phyloP scores from a whole-genome alignment of 2,329 filamentous ascomycete species.

The Diplodia sapinea region DNA sequence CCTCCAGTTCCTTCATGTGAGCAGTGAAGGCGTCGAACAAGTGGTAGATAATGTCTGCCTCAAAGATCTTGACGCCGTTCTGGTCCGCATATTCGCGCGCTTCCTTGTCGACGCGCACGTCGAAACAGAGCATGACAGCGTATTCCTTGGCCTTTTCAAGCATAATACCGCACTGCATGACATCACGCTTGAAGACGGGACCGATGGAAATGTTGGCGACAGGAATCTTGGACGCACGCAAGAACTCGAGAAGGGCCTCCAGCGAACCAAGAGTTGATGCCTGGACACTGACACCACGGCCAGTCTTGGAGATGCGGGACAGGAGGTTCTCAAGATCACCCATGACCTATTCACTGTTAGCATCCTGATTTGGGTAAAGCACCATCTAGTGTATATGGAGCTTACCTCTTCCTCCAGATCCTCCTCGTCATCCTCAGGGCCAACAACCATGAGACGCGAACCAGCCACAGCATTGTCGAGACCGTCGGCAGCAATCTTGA shows the following conservation, averaged over 20 bases:
- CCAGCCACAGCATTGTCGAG: conserved; percentile 96
- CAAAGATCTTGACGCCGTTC: conserved; percentile 96
- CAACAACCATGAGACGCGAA: conserved; percentile 91
- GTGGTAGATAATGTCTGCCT: conserved; percentile 98
- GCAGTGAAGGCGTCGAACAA: conserved; percentile 95
- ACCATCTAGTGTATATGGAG: not conserved
- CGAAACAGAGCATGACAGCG: conserved; percentile 99
- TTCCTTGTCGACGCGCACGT: conserved; percentile 99
- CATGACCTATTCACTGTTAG: conserved; percentile 65
- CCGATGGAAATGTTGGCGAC: conserved; percentile 97
- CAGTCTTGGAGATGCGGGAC: conserved; percentile 87
- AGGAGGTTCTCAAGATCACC: conserved; percentile 90
- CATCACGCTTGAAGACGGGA: conserved; percentile 96
- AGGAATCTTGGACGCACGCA: conserved; percentile 94
- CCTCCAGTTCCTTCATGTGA: conserved; percentile 85
- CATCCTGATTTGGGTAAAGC: not conserved
- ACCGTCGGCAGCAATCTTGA: conserved; percentile 97
- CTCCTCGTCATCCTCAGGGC: conserved; percentile 93
- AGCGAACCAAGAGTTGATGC: conserved; percentile 96
- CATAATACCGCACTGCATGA: conserved; percentile 94
- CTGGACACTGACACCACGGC: conserved; percentile 94
- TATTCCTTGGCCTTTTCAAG: conserved; percentile 92
- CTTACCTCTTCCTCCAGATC: conserved; percentile 85
- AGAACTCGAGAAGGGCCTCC: conserved; percentile 93
- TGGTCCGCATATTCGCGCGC: conserved; percentile 90